Evolutionary conservation across 2,329 filamentous ascomycete genomes (phyloP).

Genomic region (Paracamarosporium sp.): DNA sequence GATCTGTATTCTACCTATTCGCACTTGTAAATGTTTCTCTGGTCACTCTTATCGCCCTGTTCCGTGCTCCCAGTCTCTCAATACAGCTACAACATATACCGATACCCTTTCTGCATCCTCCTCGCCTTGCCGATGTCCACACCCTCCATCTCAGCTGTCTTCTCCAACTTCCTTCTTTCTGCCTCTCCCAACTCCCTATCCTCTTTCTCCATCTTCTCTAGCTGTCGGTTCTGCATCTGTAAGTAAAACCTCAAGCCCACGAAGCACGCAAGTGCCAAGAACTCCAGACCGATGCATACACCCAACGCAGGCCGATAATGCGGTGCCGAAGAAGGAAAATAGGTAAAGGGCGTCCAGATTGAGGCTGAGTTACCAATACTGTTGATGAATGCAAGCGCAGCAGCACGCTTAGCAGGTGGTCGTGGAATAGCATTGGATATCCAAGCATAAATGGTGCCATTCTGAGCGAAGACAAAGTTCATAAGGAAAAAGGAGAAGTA

Average conservation of each 20-base stretch:
- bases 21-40: no score
- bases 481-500: conserved; percentile 65
- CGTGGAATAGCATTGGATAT: conserved; percentile 59
- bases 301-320: conserved; percentile 29
- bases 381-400: conserved; percentile 63
- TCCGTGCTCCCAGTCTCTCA: not conserved
- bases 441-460: conserved; percentile 64
- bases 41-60: no score
- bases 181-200: conserved; percentile 54
- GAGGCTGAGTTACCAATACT: conserved; percentile 60
- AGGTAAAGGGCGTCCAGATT: conserved; percentile 56
- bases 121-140: conserved; percentile 59
- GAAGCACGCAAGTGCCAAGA: conserved; percentile 22
- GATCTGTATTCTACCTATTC: no score
- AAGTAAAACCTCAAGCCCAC: conserved; percentile 24
- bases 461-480: conserved; percentile 63
- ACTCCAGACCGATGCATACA: conserved; percentile 27
- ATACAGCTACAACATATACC: conserved; percentile 45
- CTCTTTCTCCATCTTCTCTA: conserved; percentile 59
- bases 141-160: conserved; percentile 60
- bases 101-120: conserved; percentile 60
- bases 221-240: conserved; percentile 55
- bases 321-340: conserved; percentile 26
- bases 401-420: conserved; percentile 62
- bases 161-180: conserved; percentile 60